Base-by-base conservation (phyloP, 2,329 filamentous ascomycete genomes). In the Cercospora beticola region DNA sequence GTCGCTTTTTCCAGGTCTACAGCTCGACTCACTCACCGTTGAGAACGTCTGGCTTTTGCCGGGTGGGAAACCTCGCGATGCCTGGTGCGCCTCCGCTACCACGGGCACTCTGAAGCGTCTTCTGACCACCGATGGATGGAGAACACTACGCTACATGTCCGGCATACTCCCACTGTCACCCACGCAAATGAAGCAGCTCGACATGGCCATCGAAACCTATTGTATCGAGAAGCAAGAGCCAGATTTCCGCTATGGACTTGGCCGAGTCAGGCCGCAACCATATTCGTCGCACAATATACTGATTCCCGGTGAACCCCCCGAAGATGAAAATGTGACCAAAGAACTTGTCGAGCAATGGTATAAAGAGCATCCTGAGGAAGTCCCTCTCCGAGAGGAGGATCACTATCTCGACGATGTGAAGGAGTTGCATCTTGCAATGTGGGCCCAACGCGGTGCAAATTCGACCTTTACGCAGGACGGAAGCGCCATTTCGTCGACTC, bases 31-130 rank as follows among this genome's bases (percentile, higher is more conserved):
- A 14, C 60, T 67, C 5, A 46, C 60, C 6, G 65, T 67, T 14
- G 40, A 68, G 33, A 68, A 65, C 18, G 60, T 68, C 23, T 68
- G 62, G 66, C 61, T 68, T 28, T 3, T 10, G 43, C 56, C 66
- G 28, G 33, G 43, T 18, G 62, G 66, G 6, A 28, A 49, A 36
- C 43, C 49, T 2, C 6, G 30, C 7, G 52, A 67, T 43, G 43
- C 26, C 18, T 62, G 43, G 43, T 56, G 52, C 26, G 10, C 10
- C 16, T 30, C 21, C 14, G 63, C 64, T 5, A 66, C 64, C 3
- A n/a, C 12, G n/a, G 36, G 43, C 43, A 40, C 64, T 10, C 23
- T 66, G 9, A 33, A 54, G 23, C 31, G 21, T 40, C 43, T 66
- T 33, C 16, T 52, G 23, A 18, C 26, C 12, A 49, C 64, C 10